Evolutionary conservation across 2,329 filamentous ascomycete species (phyloP).

Genomic region (Venturia carpophila): DNA sequence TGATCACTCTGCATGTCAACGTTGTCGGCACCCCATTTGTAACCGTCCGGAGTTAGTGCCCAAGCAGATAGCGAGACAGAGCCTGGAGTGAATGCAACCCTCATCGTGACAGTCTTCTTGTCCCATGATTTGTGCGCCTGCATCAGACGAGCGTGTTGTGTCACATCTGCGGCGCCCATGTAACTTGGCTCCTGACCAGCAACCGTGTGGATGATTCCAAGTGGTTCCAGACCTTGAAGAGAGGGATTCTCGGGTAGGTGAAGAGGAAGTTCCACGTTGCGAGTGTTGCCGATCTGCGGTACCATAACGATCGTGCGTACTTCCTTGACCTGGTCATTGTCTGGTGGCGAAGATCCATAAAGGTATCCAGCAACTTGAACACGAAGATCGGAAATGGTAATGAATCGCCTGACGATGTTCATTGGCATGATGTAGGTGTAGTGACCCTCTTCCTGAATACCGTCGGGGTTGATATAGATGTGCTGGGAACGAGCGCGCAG

Average conservation of each 20-base stretch:
- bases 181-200: slow-evolving; percentile 92
- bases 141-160: slow-evolving; percentile 84
- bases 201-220: slow-evolving; percentile 91
- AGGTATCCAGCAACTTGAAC: slow-evolving; percentile 95
- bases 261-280: slow-evolving; percentile 84
- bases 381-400: slow-evolving; percentile 90
- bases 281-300: slow-evolving; percentile 88
- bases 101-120: slow-evolving; percentile 87
- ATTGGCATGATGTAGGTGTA: slow-evolving; percentile 98
- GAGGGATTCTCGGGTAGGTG: slow-evolving; percentile 88
- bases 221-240: slow-evolving; percentile 74
- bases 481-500: slow-evolving; percentile 91
- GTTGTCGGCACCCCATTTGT: slow-evolving; percentile 96
- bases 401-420: slow-evolving; percentile 97
- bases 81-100: slow-evolving; percentile 91
- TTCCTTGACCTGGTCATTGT: slow-evolving; percentile 96
- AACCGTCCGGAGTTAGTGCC: slow-evolving; percentile 83
- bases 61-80: slow-evolving; percentile 92
- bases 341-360: slow-evolving; percentile 83
- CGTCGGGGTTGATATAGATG: slow-evolving; percentile 95
- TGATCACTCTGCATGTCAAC: slow-evolving; percentile 87
- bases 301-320: slow-evolving; percentile 96
- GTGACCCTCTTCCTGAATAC: slow-evolving; percentile 78
- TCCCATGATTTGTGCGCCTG: slow-evolving; percentile 75
- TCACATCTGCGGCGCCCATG: slow-evolving; percentile 93